Base-by-base conservation (phyloP, 495 filamentous ascomycete genomes). In the Tuber brumale region DNA sequence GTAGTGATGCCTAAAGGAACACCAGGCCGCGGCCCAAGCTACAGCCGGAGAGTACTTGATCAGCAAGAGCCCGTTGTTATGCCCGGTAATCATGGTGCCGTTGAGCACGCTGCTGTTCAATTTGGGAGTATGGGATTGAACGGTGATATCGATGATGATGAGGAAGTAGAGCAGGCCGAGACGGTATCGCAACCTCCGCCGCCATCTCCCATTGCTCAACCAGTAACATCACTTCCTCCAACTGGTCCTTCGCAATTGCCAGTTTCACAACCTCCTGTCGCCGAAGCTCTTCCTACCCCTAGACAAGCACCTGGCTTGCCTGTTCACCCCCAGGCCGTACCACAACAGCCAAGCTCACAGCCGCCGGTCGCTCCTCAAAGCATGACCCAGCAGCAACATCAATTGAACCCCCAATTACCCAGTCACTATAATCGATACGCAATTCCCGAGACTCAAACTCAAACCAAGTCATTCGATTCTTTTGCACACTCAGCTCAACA, bases 61-160 rank as follows among this genome's bases (percentile, higher is more conserved):
- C 95, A 99, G 82, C 94, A 95, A 82, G 96, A 99, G 84, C 93
- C 94, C 27, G 95, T 99, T 48, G 92, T 97, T 72, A 98, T 99
- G 95, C 95, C 95, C 44, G 94, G 93, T n/a, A 97, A 97, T 84
- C 94, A 97, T 80, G 77, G 70, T 18, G 94, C 94, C 57, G 93
- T 99, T 14, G 94, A 97, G 83, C 91, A 93, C 72, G 89, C 94
- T 71, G 91, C 94, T n/a, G 93, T 99, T 66, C 96, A 98, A 83
- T 99, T 99, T 84, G 95, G 95, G 72, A 96, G 93, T 82, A 93
- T 99, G 88, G 95, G 92, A 75, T 84, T 98, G 81, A 95, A 94
- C 83, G 95, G 91, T 74, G 95, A 97, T 80, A 92, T 97, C 76
- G 95, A 98, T 82, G 94, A 97, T 81, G 89, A 94, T 66, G 95